phyloP scores from a whole-genome alignment of 768 basidiomycete genomes.

The Naganishia friedmannii region DNA sequence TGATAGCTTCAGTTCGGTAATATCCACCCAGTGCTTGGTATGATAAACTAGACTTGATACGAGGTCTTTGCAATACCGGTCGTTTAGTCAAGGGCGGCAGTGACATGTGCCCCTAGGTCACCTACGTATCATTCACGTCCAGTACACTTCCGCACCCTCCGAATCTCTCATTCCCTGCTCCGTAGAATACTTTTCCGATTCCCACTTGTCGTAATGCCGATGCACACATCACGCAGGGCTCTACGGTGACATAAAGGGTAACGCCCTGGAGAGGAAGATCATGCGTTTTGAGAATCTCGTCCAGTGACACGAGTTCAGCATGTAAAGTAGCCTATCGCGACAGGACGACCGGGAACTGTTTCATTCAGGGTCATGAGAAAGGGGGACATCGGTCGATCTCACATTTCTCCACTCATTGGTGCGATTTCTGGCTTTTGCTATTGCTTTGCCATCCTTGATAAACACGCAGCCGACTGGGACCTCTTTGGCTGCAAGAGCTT shows the following conservation, averaged over 20 bases:
- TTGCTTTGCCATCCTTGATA: slow-evolving; percentile 69
- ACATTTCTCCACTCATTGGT: slow-evolving; percentile 94
- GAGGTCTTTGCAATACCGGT: slow-evolving; percentile 3
- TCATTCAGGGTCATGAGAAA: not conserved
- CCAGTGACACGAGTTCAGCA: slow-evolving; percentile 95
- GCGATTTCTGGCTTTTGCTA: slow-evolving; percentile 84
- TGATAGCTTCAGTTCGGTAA: slow-evolving; percentile 76
- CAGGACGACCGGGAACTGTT: not conserved
- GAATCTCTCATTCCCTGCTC: slow-evolving; percentile 91
- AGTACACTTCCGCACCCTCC: slow-evolving; percentile 95
- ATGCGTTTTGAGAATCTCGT: slow-evolving; percentile 69
- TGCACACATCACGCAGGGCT: slow-evolving; percentile 99
- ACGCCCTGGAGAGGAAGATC: slow-evolving; percentile 61
- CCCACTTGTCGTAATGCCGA: slow-evolving; percentile 91
- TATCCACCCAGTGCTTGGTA: slow-evolving; percentile 76
- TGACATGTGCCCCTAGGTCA: not conserved
- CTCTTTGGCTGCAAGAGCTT: slow-evolving; percentile 78
- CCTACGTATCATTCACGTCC: slow-evolving; percentile 73
- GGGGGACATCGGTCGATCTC: slow-evolving; percentile 37
- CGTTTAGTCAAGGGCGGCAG: not conserved
- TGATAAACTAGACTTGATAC: slow-evolving; percentile 12
- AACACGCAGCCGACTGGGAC: slow-evolving; percentile 98
- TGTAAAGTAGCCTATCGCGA: slow-evolving; percentile 84
- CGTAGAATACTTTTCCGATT: slow-evolving; percentile 83
- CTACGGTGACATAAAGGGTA: slow-evolving; percentile 93